These are phyloP conservation scores for Nicotiana benthamiana DNA, from an alignment of 257 asterid genomes.

Conservation along the genomic window DNA sequence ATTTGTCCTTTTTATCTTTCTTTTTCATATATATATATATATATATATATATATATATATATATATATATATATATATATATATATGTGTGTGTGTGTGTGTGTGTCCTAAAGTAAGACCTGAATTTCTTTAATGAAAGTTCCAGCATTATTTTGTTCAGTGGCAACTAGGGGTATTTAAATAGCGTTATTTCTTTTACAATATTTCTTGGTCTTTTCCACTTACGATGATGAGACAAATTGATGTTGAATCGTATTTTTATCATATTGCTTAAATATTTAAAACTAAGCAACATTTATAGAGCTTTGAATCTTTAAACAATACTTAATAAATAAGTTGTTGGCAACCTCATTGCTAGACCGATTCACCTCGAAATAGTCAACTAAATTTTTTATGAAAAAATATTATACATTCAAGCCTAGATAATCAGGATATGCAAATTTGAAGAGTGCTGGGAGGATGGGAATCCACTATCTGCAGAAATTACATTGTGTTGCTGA, in stretches of 20 bases:
- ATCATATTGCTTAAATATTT: not conserved
- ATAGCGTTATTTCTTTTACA: not conserved
- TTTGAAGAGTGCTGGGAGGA: slow-evolving; percentile 56
- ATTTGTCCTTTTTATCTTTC: no score
- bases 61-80: no score
- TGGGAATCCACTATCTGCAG: slow-evolving; percentile 79
- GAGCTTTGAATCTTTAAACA: not conserved
- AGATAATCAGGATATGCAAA: slow-evolving; percentile 17
- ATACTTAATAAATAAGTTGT: not conserved
- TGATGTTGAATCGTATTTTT: not conserved
- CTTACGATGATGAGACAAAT: not conserved
- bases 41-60: no score
- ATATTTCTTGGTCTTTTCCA: not conserved
- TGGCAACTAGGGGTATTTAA: not conserved
- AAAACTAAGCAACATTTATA: not conserved
- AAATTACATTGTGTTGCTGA: slow-evolving; percentile 50
- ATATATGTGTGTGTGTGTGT: not conserved
- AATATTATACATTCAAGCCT: not conserved
- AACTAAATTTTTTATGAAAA: not conserved
- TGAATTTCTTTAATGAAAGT: not conserved
- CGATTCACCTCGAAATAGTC: not conserved
- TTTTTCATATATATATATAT: no score
- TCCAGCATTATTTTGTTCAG: not conserved
- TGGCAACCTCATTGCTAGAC: not conserved
- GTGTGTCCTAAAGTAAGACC: not conserved